Evolutionary conservation across 2,329 filamentous ascomycete species (phyloP), one percentile per base, ranked within the genome.

Genomic region (Fusarium zealandicum): DNA sequence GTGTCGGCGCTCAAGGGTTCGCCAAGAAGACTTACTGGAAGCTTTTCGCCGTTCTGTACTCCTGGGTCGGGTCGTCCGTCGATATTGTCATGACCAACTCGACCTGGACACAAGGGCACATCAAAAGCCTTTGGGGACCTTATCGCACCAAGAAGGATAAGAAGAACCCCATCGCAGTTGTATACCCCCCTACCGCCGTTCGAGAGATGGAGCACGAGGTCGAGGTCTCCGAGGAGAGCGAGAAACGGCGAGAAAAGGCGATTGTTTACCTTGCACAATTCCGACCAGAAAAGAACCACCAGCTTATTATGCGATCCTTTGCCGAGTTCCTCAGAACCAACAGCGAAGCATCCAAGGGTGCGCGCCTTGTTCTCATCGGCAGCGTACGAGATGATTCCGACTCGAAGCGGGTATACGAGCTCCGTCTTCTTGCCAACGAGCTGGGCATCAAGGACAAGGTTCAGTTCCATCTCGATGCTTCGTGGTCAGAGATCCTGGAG

Each of bases 11-110:
- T 22, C 87, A 84, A 54, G 93, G 93, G 10, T 70, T 74, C 6
- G 79, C 79, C 42, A 99, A 99, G 78, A 87, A 83, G 65, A 72
- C 81, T 13, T 99, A 99, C 78, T 99, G 95, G 95, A 79, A 87
- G 60, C 69, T 88, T 1, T 99, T 99, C 69, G 93, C 95, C 0
- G 77, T 79, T 37, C 73, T 96, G 2, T 99, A 99, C 76, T 88
- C 89, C 38, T 86, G 84, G 76, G 88, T 96, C 37, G 95, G 95
- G 17, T 84, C 89, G 17, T 87, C 89, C 13, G 85, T 97, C 37
- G 93, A 99, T 70, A 85, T 96, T 1, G 93, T 98, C 63, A 96
- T 98, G 91, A 96, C 95, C 53, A 99, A 99, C 75, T 96, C 92
- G 5, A 90, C 84, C 53, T 99, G 95, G 95, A 99, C 95, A 0